Evolutionary conservation across 2,329 filamentous ascomycete genomes (phyloP), one percentile per base, ranked within the genome.

Genomic region (Chaetomium globosum): DNA sequence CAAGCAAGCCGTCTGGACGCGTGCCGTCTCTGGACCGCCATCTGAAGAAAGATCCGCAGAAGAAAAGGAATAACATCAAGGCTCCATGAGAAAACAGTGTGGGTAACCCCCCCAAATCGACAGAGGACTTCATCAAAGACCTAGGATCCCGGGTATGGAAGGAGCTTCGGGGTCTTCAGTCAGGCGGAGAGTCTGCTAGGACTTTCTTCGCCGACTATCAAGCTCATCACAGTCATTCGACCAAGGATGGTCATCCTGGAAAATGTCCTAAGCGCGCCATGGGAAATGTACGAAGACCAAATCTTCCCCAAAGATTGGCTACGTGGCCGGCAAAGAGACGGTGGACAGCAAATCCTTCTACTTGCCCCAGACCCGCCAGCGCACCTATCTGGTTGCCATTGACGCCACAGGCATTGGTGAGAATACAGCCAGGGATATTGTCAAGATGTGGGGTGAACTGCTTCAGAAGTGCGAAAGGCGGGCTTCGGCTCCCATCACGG

Each of bases 311-410:
- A 71, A 71, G n/a, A 68, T 86, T 46, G 84, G 80, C 2, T 94
- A 93, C 70, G 74, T 80, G 2, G 82, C 82, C 0, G 72, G 73
- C 0, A 81, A 79, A 56, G 68, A 80, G 0, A 77, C 76, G 4
- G 77, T 90, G 0, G 89, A 93, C 70, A 89, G 87, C 0, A 92
- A 92, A 72, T 76, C 89, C 3, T 92, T 83, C 70, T 91, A 91
- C 65, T 76, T 93, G 0, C 91, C 91, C 0, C 91, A 94, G 61
- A 92, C 88, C 0, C 80, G 88, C 1, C 75, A 78, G 49, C 80
- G 88, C 39, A 83, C 82, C 1, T 90, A 90, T 71, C 78, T 88
- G 68, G 71, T 89, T 33, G 85, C 82, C 16, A 72, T 89, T n/a
- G 78, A 85, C 63, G 76, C 75, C 13, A 58, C 78, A 33, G 67